Percentiles rank a stretch among this genome's conserved stretches.
Evolutionary conservation across 768 basidiomycete genomes (phyloP).

Genomic region (Sarcodon sp.): DNA sequence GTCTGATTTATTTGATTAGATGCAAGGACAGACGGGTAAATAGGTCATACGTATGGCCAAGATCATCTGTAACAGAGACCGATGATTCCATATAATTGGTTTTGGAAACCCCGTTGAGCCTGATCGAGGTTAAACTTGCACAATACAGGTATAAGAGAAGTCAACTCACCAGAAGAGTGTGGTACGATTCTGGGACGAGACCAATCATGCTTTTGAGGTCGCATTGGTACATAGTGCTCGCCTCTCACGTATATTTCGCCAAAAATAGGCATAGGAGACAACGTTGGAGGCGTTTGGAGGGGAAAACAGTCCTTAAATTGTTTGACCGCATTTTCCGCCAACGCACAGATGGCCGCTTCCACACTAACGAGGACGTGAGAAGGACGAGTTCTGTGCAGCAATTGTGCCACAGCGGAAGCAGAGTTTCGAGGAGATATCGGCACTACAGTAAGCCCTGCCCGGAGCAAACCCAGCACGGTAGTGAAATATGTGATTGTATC

Average conservation of each 20-base stretch:
- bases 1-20: not conserved
- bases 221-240: not conserved
- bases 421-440: constrained; percentile 15
- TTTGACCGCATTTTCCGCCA: constrained; percentile 9
- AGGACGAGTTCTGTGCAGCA: constrained; percentile 11
- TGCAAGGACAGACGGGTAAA: not conserved
- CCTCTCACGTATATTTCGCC: constrained; percentile 3
- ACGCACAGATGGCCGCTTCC: constrained; percentile 12
- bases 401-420: constrained; percentile 15
- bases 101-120: constrained; percentile 19
- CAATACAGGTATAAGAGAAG: constrained; percentile 1
- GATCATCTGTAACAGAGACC: not conserved
- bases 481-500: constrained; percentile 9
- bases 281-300: not conserved
- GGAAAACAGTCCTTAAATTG: constrained; percentile 5
- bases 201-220: not conserved
- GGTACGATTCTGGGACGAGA: constrained; percentile 3
- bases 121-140: constrained; percentile 1
- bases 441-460: not conserved
- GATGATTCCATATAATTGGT: constrained; percentile 9
- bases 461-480: constrained; percentile 8
- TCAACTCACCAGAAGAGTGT: constrained; percentile 9
- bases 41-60: too few relatives aligned
- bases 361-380: constrained; percentile 15
- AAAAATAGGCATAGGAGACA: constrained; percentile 7